phyloP scores from a whole-genome alignment of 1,284 basidiomycete genomes.

The Vanrija pseudolonga region DNA sequence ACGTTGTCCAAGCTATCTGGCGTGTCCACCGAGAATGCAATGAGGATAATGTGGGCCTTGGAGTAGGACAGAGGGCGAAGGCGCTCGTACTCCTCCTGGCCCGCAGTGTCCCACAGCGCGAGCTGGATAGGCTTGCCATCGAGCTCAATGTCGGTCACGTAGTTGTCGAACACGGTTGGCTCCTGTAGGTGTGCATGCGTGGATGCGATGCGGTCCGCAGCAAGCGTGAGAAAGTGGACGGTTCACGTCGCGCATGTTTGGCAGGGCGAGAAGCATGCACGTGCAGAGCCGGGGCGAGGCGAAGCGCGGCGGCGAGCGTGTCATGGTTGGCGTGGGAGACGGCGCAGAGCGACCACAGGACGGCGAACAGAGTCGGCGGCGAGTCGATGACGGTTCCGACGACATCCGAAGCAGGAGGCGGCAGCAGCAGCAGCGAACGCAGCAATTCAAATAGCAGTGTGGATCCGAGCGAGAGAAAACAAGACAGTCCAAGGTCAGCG shows the following conservation, averaged over 20 bases:
- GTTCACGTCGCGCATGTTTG: not conserved
- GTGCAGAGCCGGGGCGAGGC: too few relatives aligned
- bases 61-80: conserved; percentile 94
- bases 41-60: conserved; percentile 96
- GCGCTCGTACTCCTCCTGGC: conserved; percentile 96
- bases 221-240: too few relatives aligned
- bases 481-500: not conserved
- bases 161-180: conserved; percentile 92
- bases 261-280: too few relatives aligned
- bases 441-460: not conserved
- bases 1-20: conserved; percentile 97
- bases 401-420: too few relatives aligned
- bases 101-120: conserved; percentile 66
- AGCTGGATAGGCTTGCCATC: conserved; percentile 83
- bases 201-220: too few relatives aligned
- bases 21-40: conserved; percentile 93
- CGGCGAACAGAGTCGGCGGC: too few relatives aligned
- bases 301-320: too few relatives aligned
- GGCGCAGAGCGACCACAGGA: too few relatives aligned
- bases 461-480: not conserved
- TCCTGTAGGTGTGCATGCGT: conserved; percentile 19
- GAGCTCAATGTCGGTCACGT: conserved; percentile 93
- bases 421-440: too few relatives aligned
- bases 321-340: too few relatives aligned
- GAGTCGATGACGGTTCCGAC: too few relatives aligned